Base-by-base conservation (phyloP, 768 basidiomycete species). In the Kondoa subrosea region DNA sequence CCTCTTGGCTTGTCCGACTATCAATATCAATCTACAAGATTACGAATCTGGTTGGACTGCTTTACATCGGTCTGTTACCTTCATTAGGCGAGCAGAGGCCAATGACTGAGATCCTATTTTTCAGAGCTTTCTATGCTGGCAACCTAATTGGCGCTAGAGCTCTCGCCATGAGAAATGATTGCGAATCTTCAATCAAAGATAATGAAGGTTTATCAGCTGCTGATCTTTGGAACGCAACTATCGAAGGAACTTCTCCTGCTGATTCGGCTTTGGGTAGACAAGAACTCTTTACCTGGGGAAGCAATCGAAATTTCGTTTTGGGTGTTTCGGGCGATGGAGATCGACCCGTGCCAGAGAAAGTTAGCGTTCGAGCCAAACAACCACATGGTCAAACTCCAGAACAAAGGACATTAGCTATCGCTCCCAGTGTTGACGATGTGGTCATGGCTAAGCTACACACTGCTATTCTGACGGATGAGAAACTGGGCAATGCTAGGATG, bases 401-500 rank as follows among this genome's bases (percentile, higher is more conserved):
- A 1, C 26, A 16, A 68, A 71, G 26, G 14, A 79, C 79, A 17
- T 80, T 84, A 59, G 87, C 92, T 73, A 78, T 81, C 34, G 83
- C 85, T 1, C 79, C 87, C 34, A 81, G 80, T 17, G 84, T 87
- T 16, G 81, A 80, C 27, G 81, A 85, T 61, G 80, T 91, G 26
- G 80, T 80, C 66, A 92, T 96, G 91, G 86, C 88, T 25, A 88
- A 83, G 73, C 78, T 97, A 26, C 92, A 96, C 72, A 92, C 91
- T n/a, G 86, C 85, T 83, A 69, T 79, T 21, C 32, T 95, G 4
- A 95, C 91, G 0, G 81, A 84, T 17, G 90, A 95, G 76, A 69
- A 72, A 8, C 79, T 81, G 40, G 83, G 84, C 16, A 95, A 93
- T 72, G 73, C 96, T 16, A 84, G 86, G 30, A 74, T 91, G 3